Percentiles rank a stretch among this genome's conserved stretches.
Conservation (phyloP, 2,329 filamentous ascomycete genomes). For the Aspergillus sp. region DNA sequence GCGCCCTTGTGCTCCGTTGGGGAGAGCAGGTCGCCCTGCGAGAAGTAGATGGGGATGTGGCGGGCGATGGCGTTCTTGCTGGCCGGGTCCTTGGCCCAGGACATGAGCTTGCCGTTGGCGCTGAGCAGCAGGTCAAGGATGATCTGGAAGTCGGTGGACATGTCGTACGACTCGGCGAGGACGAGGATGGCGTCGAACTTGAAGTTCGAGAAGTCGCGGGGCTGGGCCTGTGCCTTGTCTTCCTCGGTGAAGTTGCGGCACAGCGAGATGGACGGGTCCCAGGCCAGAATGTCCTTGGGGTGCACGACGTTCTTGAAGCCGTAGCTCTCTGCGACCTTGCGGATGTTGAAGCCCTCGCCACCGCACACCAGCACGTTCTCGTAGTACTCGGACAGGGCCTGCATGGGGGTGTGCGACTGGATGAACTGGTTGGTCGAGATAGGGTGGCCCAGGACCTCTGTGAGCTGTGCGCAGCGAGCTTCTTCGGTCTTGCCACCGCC, state of each 20-base stretch:
- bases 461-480: slow-evolving; percentile 65
- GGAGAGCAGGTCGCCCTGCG: slow-evolving; percentile 64
- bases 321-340: slow-evolving; percentile 70
- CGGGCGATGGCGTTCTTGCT: slow-evolving; percentile 44
- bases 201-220: slow-evolving; percentile 69
- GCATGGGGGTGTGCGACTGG: slow-evolving; percentile 76
- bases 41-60: slow-evolving; percentile 74
- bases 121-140: slow-evolving; percentile 71
- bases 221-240: slow-evolving; percentile 66
- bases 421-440: slow-evolving; percentile 74
- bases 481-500: slow-evolving; percentile 70
- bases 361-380: slow-evolving; percentile 73
- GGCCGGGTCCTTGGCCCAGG: slow-evolving; percentile 62
- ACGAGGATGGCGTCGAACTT: slow-evolving; percentile 75
- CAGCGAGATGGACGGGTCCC: slow-evolving; percentile 67
- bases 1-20: slow-evolving; percentile 61
- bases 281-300: slow-evolving; percentile 71
- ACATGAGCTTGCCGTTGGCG: slow-evolving; percentile 66
- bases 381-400: slow-evolving; percentile 73
- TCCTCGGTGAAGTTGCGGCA: slow-evolving; percentile 67
- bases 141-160: slow-evolving; percentile 73
- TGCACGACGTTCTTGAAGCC: slow-evolving; percentile 73
- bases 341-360: slow-evolving; percentile 72
- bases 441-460: slow-evolving; percentile 64
- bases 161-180: slow-evolving; percentile 72